Evolutionary conservation across 2,329 filamentous ascomycete species (phyloP), one percentile per base, ranked within the genome.

Genomic region (Plectosphaerella plurivora): DNA sequence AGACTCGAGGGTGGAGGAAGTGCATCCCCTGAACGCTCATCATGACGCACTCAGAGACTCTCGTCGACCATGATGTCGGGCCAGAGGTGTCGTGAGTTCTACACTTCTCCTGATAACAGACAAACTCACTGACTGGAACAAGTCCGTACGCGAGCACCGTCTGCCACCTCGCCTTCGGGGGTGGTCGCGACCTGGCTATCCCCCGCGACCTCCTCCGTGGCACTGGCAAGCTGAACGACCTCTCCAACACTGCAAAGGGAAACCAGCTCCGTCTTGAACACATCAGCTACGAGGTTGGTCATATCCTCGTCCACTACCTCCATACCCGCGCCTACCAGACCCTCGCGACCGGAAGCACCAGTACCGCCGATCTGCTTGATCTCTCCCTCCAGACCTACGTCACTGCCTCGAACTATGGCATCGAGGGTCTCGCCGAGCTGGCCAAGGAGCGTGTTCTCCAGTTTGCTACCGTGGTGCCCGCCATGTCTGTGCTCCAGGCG

Each of bases 41-140:
- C 28, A 33, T 33, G 28, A 33, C 28, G 28, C 11, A 10, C 8
- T 33, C 28, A 12, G 28, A 33, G 8, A 33, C 28, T 12, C 28
- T 33, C 7, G 28, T 33, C 28, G 44, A 45, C 9, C 4, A 24
- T 15, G 44, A 45, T 25, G 22, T 65, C 71, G 2, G 16, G 9
- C 49, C 39, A 10, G 25, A 45, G 41, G 20, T 18, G 7, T 46
- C 16, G 16, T 50, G 44, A 45, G 39, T 44, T 22, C 16, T 44
- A 33, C 8, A 33, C 10, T 28, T 12, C 28, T 33, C 6, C 37
- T 33, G 3, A 12, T 10, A 39, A 14, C n/a, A 15, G 15, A 24
- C 44, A 4, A 25, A 36, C 7, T 25, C 8, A 33, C 28, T 33
- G 7, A 33, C 28, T 18, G 2, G 16, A 12, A 6, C 16, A 20